Evolutionary conservation across 139 green algal genomes (phyloP).

Genomic region (Tetratostichococcus sp.): DNA sequence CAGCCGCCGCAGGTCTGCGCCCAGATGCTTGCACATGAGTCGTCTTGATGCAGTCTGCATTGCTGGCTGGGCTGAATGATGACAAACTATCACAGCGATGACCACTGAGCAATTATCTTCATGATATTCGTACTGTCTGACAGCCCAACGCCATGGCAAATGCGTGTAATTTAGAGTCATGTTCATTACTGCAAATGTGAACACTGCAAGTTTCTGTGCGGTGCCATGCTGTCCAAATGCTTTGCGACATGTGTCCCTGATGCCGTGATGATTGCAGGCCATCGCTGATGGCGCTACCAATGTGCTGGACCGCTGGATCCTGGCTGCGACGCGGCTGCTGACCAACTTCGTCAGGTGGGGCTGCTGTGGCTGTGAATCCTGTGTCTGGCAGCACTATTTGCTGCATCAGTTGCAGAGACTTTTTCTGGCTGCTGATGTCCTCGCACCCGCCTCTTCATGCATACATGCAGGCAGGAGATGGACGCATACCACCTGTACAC

Average conservation of each 20-base stretch:
- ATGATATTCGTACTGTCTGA: slow-evolving; percentile 2
- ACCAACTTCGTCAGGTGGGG: slow-evolving; percentile 60
- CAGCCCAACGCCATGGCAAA: not conserved
- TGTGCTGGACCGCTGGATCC: slow-evolving; percentile 90
- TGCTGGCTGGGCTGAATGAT: not conserved
- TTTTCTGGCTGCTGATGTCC: not conserved
- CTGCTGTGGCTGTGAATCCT: too few species aligned
- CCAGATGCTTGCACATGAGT: not conserved
- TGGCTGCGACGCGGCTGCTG: slow-evolving; percentile 69
- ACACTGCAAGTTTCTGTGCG: too few species aligned
- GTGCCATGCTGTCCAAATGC: too few species aligned
- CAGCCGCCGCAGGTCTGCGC: slow-evolving; percentile 34
- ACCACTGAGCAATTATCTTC: not conserved
- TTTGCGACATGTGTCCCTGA: too few species aligned
- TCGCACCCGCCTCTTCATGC: too few species aligned
- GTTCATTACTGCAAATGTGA: too few species aligned
- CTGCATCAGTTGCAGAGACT: too few species aligned
- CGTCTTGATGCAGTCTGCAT: too few species aligned
- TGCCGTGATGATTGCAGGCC: slow-evolving; percentile 20
- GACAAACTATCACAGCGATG: not conserved
- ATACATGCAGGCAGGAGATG: slow-evolving; percentile 82
- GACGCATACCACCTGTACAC: slow-evolving; percentile 97
- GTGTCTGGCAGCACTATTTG: too few species aligned
- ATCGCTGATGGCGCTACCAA: slow-evolving; percentile 53
- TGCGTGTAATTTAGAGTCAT: too few species aligned